A percentile compares a stretch with the other conserved stretches of the same genome.
Conservation (phyloP, 345 rosid genomes). For the Hypericum androsaemum region DNA sequence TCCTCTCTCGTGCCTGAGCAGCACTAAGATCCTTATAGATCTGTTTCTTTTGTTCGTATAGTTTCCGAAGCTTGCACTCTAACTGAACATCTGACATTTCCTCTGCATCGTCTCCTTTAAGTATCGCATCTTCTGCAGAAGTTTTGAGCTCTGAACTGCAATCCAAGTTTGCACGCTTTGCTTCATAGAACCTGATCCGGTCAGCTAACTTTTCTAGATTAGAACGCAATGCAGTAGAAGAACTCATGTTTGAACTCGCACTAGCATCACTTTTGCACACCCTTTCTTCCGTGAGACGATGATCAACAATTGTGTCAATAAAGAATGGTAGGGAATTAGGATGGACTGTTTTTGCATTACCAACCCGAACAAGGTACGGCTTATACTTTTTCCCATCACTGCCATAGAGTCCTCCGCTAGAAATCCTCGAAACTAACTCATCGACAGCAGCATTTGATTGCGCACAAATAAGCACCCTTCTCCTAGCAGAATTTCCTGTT, state of each 20-base stretch:
- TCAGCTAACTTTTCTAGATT: constrained; percentile 76
- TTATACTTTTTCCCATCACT: constrained; percentile 76
- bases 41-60: constrained; percentile 79
- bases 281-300: constrained; percentile 65
- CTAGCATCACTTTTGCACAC: constrained; percentile 34
- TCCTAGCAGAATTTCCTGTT: constrained; percentile 38
- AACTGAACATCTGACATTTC: constrained; percentile 60
- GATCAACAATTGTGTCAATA: constrained; percentile 88
- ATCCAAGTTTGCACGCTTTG: constrained; percentile 79
- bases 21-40: constrained; percentile 72
- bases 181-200: constrained; percentile 60
- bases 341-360: constrained; percentile 85
- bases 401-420: constrained; percentile 71
- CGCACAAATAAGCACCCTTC: constrained; percentile 88
- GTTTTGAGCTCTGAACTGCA: constrained; percentile 38
- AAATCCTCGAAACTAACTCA: constrained; percentile 82
- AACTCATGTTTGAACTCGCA: constrained; percentile 30
- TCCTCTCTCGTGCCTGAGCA: constrained; percentile 75
- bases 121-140: constrained; percentile 35
- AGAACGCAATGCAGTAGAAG: constrained; percentile 55
- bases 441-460: constrained; percentile 99
- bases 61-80: constrained; percentile 48
- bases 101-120: constrained; percentile 35
- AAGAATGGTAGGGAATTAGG: constrained; percentile 72
- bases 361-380: constrained; percentile 95